Evolutionary conservation across 768 basidiomycete species (phyloP).

Genomic region (Naematelia encephala): DNA sequence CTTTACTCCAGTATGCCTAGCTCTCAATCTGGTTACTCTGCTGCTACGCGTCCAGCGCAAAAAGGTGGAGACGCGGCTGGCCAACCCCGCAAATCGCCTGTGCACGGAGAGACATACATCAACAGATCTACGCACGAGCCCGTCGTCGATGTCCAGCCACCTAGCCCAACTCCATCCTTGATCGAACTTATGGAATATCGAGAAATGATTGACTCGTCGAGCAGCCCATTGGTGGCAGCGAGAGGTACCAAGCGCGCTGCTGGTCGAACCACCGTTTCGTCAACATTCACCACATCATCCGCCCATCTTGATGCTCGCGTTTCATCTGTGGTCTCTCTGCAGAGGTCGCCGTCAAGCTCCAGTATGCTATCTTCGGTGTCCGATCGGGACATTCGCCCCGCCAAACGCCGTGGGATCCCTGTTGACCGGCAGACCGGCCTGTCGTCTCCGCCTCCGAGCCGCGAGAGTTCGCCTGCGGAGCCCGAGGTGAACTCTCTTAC

Average conservation of each 20-base stretch:
- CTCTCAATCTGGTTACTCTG: background rate
- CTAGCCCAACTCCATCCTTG: background rate
- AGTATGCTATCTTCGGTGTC: constrained; percentile 20
- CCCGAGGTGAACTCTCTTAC: background rate
- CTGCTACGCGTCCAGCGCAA: background rate
- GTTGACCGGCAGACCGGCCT: constrained; percentile 14
- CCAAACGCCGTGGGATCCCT: constrained; percentile 19
- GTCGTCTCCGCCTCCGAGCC: constrained; percentile 34
- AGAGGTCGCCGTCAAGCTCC: constrained; percentile 17
- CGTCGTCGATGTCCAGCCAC: background rate
- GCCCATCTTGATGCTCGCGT: background rate
- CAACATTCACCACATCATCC: background rate
- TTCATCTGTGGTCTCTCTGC: background rate
- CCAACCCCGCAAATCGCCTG: constrained; percentile 40
- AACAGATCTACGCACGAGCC: constrained; percentile 1
- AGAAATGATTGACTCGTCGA: background rate
- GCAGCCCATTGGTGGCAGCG: background rate
- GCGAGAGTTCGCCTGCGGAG: constrained; percentile 18
- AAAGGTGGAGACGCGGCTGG: constrained; percentile 38
- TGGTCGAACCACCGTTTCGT: constrained; percentile 6
- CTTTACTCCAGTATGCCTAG: background rate
- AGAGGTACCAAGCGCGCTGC: constrained; percentile 36
- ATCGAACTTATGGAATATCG: background rate
- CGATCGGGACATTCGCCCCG: constrained; percentile 26
- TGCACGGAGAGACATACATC: constrained; percentile 5